A percentile compares a stretch with the other conserved stretches of the same genome.
phyloP scores from a whole-genome alignment of 2,329 filamentous ascomycete species.

The Juglanconis oblonga region DNA sequence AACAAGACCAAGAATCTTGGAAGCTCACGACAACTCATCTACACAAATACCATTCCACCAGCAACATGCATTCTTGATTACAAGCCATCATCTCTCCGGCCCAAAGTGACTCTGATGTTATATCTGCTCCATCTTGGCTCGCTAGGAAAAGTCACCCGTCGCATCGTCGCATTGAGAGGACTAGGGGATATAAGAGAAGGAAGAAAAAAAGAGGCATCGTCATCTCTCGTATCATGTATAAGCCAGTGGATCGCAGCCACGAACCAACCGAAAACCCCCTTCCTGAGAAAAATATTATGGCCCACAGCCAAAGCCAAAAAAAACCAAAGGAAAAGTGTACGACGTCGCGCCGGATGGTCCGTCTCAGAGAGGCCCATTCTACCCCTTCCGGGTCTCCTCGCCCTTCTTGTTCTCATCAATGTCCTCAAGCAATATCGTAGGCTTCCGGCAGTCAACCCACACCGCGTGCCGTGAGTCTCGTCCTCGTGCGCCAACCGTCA shows the following conservation, averaged over 20 bases:
- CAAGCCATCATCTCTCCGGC: too few relatives aligned
- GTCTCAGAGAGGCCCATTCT: not conserved
- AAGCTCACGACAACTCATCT: not conserved
- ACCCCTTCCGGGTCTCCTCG: slow-evolving; percentile 38
- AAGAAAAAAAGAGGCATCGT: not conserved
- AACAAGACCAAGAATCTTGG: not conserved
- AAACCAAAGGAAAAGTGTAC: not conserved
- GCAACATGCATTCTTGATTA: not conserved
- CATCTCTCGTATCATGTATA: slow-evolving; percentile 11
- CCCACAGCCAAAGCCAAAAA: not conserved
- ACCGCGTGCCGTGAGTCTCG: slow-evolving; percentile 56
- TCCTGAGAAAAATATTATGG: not conserved
- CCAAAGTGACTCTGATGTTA: slow-evolving; percentile 7
- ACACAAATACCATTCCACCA: not conserved
- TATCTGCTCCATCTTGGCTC: slow-evolving; percentile 1
- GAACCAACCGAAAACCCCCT: not conserved
- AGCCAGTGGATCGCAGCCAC: not conserved
- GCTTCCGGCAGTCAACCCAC: slow-evolving; percentile 52
- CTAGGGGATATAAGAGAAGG: not conserved
- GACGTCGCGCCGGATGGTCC: not conserved
- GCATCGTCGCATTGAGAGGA: not conserved
- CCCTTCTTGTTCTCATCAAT: slow-evolving; percentile 43
- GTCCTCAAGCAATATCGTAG: slow-evolving; percentile 52
- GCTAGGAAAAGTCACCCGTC: not conserved
- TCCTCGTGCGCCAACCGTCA: slow-evolving; percentile 62